Percentiles rank a stretch among this genome's conserved stretches.
Conservation (phyloP, 176 grass and related monocot genomes). For the Saccharum officinarum region DNA sequence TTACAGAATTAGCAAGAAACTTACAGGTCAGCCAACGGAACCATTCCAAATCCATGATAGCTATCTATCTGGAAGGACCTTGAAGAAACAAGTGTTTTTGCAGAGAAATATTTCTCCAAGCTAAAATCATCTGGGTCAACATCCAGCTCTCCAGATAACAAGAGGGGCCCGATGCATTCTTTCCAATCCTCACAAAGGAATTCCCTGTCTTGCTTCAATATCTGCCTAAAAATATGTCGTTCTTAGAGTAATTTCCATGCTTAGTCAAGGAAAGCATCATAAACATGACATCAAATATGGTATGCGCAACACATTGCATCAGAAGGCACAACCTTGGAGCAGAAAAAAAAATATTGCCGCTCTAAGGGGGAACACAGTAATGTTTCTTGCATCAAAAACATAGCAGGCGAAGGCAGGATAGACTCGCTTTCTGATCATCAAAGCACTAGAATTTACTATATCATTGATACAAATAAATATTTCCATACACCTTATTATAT, state of each 20-base stretch:
- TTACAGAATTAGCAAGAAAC: conserved; percentile 31
- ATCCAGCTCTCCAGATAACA: conserved; percentile 58
- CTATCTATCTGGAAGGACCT: conserved; percentile 79
- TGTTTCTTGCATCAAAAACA: not conserved
- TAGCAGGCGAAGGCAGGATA: not conserved
- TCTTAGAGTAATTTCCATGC: not conserved
- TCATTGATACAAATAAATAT: no score
- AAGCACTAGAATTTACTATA: not conserved
- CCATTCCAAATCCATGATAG: conserved; percentile 90
- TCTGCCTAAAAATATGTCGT: conserved; percentile 71
- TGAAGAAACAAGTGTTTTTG: conserved; percentile 86
- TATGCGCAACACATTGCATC: not conserved
- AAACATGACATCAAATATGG: not conserved
- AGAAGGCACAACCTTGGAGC: not conserved
- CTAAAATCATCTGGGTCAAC: conserved; percentile 61
- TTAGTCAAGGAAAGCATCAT: conserved; percentile 6
- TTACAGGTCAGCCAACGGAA: conserved; percentile 93
- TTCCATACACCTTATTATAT: not conserved
- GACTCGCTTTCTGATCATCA: not conserved
- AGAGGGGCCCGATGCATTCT: conserved; percentile 72
- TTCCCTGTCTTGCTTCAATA: conserved; percentile 79
- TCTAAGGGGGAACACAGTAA: not conserved
- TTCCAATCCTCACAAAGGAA: conserved; percentile 82
- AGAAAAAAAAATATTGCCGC: not conserved
- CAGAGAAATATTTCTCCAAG: conserved; percentile 82